phyloP scores from a whole-genome alignment of 2,329 filamentous ascomycete genomes.

The Coniella vitis region DNA sequence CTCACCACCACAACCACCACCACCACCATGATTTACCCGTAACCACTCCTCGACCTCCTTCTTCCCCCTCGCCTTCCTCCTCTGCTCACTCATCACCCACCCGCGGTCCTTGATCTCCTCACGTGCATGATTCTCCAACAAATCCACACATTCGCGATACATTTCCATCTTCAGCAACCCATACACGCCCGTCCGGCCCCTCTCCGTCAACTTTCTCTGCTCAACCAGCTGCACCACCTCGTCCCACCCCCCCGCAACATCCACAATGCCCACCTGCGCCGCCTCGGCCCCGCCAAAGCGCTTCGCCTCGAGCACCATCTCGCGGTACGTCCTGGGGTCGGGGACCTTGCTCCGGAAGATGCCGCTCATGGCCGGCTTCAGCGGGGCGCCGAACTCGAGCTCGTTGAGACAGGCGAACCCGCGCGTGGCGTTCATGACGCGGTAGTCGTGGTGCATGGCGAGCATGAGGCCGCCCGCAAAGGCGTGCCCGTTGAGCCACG shows the following conservation, averaged over 20 bases:
- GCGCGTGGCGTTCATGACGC: slow-evolving; percentile 61
- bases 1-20: slow-evolving; percentile 25
- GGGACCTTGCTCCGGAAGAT: slow-evolving; percentile 66
- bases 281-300: slow-evolving; percentile 60
- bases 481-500: slow-evolving; percentile 72
- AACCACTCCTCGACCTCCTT: slow-evolving; percentile 44
- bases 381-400: slow-evolving; percentile 70
- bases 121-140: slow-evolving; percentile 45
- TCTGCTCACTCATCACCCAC: slow-evolving; percentile 31
- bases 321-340: slow-evolving; percentile 47
- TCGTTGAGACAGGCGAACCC: slow-evolving; percentile 81
- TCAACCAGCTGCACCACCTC: slow-evolving; percentile 55
- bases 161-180: slow-evolving; percentile 68
- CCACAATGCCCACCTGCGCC: slow-evolving; percentile 60
- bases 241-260: slow-evolving; percentile 58
- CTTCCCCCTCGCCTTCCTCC: slow-evolving; percentile 36
- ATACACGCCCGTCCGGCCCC: slow-evolving; percentile 61
- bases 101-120: slow-evolving; percentile 44
- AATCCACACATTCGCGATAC: slow-evolving; percentile 58
- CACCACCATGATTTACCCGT: slow-evolving; percentile 24
- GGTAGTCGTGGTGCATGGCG: slow-evolving; percentile 77
- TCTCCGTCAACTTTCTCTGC: slow-evolving; percentile 52
- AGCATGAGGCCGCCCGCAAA: slow-evolving; percentile 80
- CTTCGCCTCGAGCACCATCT: slow-evolving; percentile 65
- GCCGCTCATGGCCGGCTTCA: slow-evolving; percentile 65